A percentile compares a stretch with the other conserved stretches of the same genome.
Evolutionary conservation across 768 basidiomycete species (phyloP).

Genomic region (Tricholoma hemisulphureum): DNA sequence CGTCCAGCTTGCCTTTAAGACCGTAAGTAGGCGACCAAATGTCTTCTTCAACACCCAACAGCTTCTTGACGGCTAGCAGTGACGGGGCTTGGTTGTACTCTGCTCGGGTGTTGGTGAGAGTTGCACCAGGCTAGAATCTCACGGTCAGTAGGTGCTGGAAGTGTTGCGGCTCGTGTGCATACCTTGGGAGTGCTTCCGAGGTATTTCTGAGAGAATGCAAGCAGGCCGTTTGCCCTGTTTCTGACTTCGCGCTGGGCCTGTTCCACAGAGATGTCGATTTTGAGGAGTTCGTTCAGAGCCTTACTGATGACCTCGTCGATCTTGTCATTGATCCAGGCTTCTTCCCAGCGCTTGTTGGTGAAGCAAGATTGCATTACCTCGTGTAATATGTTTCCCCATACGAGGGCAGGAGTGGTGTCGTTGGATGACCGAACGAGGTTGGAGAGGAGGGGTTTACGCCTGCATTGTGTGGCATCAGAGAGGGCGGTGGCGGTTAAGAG

Average conservation of each 20-base stretch:
- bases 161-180: neutral
- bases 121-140: slow-evolving; percentile 53
- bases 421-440: slow-evolving; percentile 56
- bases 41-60: slow-evolving; percentile 93
- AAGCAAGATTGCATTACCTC: slow-evolving; percentile 87
- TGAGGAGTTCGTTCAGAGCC: slow-evolving; percentile 60
- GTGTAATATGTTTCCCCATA: slow-evolving; percentile 94
- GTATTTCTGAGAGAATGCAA: slow-evolving; percentile 64
- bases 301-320: slow-evolving; percentile 56
- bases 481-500: slow-evolving; percentile 90
- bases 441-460: slow-evolving; percentile 82
- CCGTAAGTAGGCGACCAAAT: slow-evolving; percentile 97
- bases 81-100: slow-evolving; percentile 40
- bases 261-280: slow-evolving; percentile 55
- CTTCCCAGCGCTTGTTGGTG: slow-evolving; percentile 57
- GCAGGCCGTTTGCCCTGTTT: slow-evolving; percentile 61
- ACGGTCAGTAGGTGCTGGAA: neutral
- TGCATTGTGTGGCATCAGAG: slow-evolving; percentile 78
- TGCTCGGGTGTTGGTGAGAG: slow-evolving; percentile 63
- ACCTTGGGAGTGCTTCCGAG: slow-evolving; percentile 67
- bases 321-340: slow-evolving; percentile 55
- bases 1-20: slow-evolving; percentile 94
- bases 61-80: slow-evolving; percentile 66
- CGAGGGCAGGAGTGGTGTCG: slow-evolving; percentile 61
- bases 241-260: slow-evolving; percentile 66